These are phyloP conservation scores for Zasmidium angulare DNA, from an alignment of 2,329 filamentous ascomycete genomes.

Conservation along the genomic window DNA sequence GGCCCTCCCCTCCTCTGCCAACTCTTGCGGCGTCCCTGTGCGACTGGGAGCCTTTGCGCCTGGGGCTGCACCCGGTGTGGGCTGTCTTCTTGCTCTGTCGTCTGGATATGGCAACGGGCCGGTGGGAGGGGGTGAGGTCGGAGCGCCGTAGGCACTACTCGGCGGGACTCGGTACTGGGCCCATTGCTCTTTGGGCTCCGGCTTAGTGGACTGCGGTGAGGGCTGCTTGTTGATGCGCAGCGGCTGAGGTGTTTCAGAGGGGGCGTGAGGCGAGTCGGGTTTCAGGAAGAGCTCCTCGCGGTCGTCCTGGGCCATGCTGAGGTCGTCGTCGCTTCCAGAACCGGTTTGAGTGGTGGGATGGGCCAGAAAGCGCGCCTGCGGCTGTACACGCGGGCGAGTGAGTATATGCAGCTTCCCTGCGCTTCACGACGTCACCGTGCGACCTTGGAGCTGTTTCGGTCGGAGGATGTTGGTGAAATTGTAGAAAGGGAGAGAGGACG, in stretches of 20 bases:
- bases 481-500: neutral
- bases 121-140: constrained; percentile 32
- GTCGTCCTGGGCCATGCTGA: constrained; percentile 16
- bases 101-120: constrained; percentile 34
- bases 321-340: neutral
- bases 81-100: constrained; percentile 23
- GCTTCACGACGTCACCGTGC: neutral
- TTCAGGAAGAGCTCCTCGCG: constrained; percentile 25
- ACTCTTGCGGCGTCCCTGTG: constrained; percentile 28
- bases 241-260: constrained; percentile 29
- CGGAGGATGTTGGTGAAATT: neutral
- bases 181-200: constrained; percentile 31
- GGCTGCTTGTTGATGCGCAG: constrained; percentile 34
- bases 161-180: constrained; percentile 34
- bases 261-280: constrained; percentile 12
- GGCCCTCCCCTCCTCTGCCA: constrained; percentile 28
- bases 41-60: constrained; percentile 21
- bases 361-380: neutral
- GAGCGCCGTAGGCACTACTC: constrained; percentile 32
- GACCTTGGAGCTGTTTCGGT: neutral
- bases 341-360: neutral
- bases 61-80: constrained; percentile 17
- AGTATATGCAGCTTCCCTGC: constrained; percentile 3
- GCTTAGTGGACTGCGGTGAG: constrained; percentile 21
- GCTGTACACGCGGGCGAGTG: neutral